Percentiles rank a stretch among this genome's conserved stretches.
phyloP scores from a whole-genome alignment of 2,329 filamentous ascomycete species.

The Trichophyton rubrum region DNA sequence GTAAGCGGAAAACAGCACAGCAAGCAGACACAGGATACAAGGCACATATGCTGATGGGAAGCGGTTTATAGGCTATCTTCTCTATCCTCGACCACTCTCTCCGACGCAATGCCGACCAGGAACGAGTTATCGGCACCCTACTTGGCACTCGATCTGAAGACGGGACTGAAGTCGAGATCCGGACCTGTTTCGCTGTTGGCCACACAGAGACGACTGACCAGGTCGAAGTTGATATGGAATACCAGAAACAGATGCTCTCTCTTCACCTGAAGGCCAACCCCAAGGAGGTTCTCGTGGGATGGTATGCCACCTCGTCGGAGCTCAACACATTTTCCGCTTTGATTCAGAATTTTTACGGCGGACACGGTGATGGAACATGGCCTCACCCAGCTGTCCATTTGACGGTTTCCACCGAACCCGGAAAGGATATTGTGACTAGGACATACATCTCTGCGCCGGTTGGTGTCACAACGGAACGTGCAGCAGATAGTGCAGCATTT shows the following conservation, averaged over 20 bases:
- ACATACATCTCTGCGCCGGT: slow-evolving; percentile 95
- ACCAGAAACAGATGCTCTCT: slow-evolving; percentile 98
- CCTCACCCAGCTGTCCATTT: slow-evolving; percentile 96
- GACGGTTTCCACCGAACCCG: slow-evolving; percentile 81
- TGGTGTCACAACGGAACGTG: slow-evolving; percentile 85
- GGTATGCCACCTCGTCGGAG: slow-evolving; percentile 95
- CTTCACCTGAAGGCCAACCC: slow-evolving; percentile 89
- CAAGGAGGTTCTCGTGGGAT: slow-evolving; percentile 86
- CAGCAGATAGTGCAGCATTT: slow-evolving; percentile 92
- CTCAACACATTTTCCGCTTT: slow-evolving; percentile 97
- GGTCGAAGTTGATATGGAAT: slow-evolving; percentile 98
- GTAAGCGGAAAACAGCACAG: slow-evolving; percentile 39
- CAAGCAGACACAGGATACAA: not conserved
- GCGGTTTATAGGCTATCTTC: slow-evolving; percentile 45
- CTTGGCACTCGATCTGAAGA: slow-evolving; percentile 90
- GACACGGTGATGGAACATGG: slow-evolving; percentile 91
- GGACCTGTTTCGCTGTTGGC: slow-evolving; percentile 92
- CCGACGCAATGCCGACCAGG: slow-evolving; percentile 80
- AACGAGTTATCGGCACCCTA: slow-evolving; percentile 91
- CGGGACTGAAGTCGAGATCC: slow-evolving; percentile 90
- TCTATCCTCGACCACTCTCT: slow-evolving; percentile 76
- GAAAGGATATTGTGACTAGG: slow-evolving; percentile 75
- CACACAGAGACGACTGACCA: slow-evolving; percentile 98
- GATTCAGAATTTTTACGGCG: slow-evolving; percentile 98
- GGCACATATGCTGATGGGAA: not conserved